These are phyloP conservation scores for Corymbia maculata DNA, from an alignment of 345 rosid species.

Conservation along the genomic window DNA sequence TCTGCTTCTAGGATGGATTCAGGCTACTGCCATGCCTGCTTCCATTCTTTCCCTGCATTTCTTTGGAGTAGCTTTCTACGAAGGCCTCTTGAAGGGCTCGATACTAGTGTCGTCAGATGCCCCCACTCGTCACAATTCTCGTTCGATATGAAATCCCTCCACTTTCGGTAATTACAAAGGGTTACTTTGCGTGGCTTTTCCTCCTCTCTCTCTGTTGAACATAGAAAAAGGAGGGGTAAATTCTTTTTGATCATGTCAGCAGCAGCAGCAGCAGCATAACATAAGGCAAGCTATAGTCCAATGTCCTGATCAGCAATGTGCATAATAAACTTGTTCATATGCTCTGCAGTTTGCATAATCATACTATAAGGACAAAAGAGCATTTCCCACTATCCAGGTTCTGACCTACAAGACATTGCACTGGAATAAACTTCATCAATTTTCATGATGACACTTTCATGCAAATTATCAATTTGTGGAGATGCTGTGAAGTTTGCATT, in stretches of 20 bases:
- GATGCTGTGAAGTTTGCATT: background rate
- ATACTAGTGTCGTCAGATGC: background rate
- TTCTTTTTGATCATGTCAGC: background rate
- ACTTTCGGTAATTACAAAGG: background rate
- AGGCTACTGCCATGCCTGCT: background rate
- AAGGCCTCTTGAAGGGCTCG: background rate
- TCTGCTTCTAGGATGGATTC: background rate
- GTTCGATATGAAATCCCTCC: background rate
- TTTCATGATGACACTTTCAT: background rate
- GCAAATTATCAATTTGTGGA: background rate
- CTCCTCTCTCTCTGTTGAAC: background rate
- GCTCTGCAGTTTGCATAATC: background rate
- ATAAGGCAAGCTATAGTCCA: background rate
- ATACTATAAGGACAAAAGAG: background rate
- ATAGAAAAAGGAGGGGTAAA: background rate
- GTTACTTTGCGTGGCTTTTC: background rate
- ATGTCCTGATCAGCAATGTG: background rate
- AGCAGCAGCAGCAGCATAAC: background rate
- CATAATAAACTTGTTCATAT: background rate
- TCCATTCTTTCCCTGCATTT: background rate
- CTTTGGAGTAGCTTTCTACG: background rate
- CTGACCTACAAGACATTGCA: background rate
- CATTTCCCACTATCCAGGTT: background rate
- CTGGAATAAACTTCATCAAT: background rate
- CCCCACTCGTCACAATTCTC: background rate